Evolutionary conservation across 805 yeast genomes (phyloP).

Genomic region (Blastobotrys peoriensis): DNA sequence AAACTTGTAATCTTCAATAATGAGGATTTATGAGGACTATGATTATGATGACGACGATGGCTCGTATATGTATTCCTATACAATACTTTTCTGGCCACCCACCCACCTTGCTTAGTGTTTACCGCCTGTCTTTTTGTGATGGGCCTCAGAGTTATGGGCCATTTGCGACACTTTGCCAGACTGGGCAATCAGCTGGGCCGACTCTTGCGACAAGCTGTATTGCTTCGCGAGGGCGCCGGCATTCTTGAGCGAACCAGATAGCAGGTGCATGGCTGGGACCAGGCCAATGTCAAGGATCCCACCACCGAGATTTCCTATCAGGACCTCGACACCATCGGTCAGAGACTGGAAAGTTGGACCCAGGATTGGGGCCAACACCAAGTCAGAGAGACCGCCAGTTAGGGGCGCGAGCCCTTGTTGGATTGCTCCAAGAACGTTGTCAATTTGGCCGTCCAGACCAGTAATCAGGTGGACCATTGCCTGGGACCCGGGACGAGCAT

Average conservation of each 20-base stretch:
- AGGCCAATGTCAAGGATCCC: slow-evolving; percentile 20
- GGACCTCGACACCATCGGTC: slow-evolving; percentile 22
- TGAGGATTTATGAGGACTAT: no score
- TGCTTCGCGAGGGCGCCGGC: slow-evolving; percentile 20
- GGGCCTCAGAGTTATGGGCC: neutral
- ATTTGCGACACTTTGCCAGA: slow-evolving; percentile 1
- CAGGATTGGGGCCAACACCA: slow-evolving; percentile 11
- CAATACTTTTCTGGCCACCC: no score
- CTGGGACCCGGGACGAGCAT: slow-evolving; percentile 13
- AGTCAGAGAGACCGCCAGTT: slow-evolving; percentile 15
- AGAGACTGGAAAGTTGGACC: slow-evolving; percentile 20
- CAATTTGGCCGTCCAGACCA: slow-evolving; percentile 23
- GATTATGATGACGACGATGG: no score
- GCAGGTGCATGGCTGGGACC: slow-evolving; percentile 22
- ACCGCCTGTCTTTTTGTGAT: neutral
- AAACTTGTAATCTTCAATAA: slow-evolving; percentile 18
- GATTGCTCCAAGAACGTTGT: slow-evolving; percentile 16
- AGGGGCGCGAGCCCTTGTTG: slow-evolving; percentile 10
- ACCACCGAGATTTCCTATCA: slow-evolving; percentile 18
- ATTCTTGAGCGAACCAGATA: slow-evolving; percentile 18
- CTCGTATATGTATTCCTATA: no score
- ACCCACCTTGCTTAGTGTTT: no score
- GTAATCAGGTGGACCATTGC: slow-evolving; percentile 16
- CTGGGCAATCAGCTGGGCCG: slow-evolving; percentile 16
- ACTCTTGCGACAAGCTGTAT: slow-evolving; percentile 14